Evolutionary conservation across 169 alveolate species (phyloP).

Genomic region (Ichthyophthirius multifiliis): DNA sequence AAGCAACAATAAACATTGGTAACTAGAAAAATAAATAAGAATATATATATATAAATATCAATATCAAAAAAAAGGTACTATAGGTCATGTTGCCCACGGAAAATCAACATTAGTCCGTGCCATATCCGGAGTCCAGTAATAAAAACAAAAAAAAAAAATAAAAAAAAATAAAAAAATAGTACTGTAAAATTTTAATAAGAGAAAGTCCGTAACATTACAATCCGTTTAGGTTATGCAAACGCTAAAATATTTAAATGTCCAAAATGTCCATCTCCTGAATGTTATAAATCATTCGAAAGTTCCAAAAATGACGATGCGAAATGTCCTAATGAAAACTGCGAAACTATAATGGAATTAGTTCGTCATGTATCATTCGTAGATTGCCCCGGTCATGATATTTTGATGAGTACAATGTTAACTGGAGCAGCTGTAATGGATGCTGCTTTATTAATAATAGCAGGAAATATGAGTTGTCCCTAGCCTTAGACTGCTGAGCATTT

Average conservation of each 20-base stretch:
- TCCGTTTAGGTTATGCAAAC: constrained; percentile 98
- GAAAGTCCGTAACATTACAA: constrained; percentile 96
- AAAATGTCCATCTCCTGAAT: constrained; percentile 95
- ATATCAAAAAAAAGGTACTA: constrained; percentile 87
- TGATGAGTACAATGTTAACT: constrained; percentile 99
- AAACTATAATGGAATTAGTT: constrained; percentile 71
- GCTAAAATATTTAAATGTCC: constrained; percentile 99
- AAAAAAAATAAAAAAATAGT: constrained; percentile 4
- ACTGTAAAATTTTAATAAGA: constrained; percentile 96
- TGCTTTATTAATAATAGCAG: constrained; percentile 96
- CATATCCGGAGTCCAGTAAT: constrained; percentile 93
- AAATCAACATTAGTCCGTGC: constrained; percentile 98
- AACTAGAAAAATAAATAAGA: neutral
- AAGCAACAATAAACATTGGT: constrained; percentile 95
- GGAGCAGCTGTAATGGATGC: constrained; percentile 99
- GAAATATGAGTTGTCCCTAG: constrained; percentile 96
- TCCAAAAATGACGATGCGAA: constrained; percentile 90
- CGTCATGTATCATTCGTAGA: constrained; percentile 99
- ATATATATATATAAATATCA: neutral
- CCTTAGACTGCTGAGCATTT: constrained; percentile 99
- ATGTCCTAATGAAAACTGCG: constrained; percentile 84
- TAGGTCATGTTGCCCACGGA: constrained; percentile 99
- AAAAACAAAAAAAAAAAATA: neutral
- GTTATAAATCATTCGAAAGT: constrained; percentile 86
- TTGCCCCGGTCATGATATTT: constrained; percentile 99